Evolutionary conservation across 2,329 filamentous ascomycete genomes (phyloP), one percentile per base, ranked within the genome.

Genomic region (Trichoderma citrinoviride): DNA sequence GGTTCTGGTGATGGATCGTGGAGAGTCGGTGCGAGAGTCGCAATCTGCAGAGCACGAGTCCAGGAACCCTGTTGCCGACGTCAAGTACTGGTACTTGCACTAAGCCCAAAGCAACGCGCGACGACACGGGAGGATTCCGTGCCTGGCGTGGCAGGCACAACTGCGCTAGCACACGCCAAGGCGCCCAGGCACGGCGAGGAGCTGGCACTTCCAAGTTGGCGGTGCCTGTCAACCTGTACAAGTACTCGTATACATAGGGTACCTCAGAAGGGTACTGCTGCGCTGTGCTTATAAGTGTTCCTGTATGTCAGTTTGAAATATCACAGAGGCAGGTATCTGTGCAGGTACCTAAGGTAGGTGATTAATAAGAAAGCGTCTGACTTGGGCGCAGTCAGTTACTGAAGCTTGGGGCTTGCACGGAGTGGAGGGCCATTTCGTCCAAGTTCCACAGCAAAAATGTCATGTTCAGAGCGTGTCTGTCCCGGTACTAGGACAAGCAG

Each of bases 101-200:
- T 61, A 61, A 33, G 46, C 44, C 57, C 29, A 43, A 50, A 43
- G 46, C 29, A 50, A 27, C 37, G 21, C 29, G 21, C 33, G 33
- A n/a, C n/a, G n/a, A n/a, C 33, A 61, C 57, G 57, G 58, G 37
- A 61, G 58, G 47, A 33, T 53, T 61, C 58, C 58, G 47, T 52
- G 23, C 47, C 58, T 53, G 47, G 58, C 15, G 21, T 33, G 37
- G 57, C 14, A 61, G 47, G 33, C 41, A 46, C 57, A 29, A 23
- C 29, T 29, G 43, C 44, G 21, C 58, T 61, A 61, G 58, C 23
- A 37, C 29, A 47, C 57, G 57, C 46, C 57, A 50, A 61, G 57
- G 46, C 41, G 23, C 57, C 29, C 57, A 50, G 44, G 57, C 29
- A 61, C 57, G 27, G 21, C 37, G n/a, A 41, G 27, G 7, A 21